Evolutionary conservation across 192 early-diverging fungal species (phyloP).

Genomic region (Coemansia sp.): DNA sequence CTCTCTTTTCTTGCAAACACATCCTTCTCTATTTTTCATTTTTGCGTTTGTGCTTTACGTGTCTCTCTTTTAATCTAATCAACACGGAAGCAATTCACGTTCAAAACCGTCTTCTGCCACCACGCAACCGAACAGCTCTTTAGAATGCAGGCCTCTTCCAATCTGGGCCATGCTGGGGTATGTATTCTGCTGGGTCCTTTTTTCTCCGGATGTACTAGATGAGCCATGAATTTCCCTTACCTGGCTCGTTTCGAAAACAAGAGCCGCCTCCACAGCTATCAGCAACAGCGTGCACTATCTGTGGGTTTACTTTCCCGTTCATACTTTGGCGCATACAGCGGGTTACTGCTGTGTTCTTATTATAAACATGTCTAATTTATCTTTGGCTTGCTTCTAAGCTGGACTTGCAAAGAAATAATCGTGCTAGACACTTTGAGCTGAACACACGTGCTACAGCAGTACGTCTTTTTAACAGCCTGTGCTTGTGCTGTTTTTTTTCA

Average conservation of each 20-base stretch:
- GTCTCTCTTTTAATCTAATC: neutral
- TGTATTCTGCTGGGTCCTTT: neutral
- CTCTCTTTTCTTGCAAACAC: neutral
- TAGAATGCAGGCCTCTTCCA: slow-evolving; percentile 7
- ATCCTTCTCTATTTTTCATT: neutral
- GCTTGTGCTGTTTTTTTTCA: too few relatives aligned
- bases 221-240: neutral
- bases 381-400: neutral
- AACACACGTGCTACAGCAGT: neutral
- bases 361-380: neutral
- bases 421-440: too few relatives aligned
- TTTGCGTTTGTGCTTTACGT: slow-evolving; percentile 1
- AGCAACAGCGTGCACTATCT: too few relatives aligned
- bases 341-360: neutral
- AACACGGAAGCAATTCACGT: neutral
- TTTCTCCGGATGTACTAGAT: neutral
- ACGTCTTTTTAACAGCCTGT: neutral
- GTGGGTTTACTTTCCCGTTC: too few relatives aligned
- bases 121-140: neutral
- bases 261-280: too few relatives aligned
- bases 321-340: neutral
- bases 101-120: neutral
- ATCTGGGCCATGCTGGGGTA: slow-evolving; percentile 10
- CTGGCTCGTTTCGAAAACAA: neutral
- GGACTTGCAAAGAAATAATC: too few relatives aligned